These are phyloP conservation scores for Trichoderma guizhouense DNA, from an alignment of 2,329 filamentous ascomycete genomes.

Conservation along the genomic window DNA sequence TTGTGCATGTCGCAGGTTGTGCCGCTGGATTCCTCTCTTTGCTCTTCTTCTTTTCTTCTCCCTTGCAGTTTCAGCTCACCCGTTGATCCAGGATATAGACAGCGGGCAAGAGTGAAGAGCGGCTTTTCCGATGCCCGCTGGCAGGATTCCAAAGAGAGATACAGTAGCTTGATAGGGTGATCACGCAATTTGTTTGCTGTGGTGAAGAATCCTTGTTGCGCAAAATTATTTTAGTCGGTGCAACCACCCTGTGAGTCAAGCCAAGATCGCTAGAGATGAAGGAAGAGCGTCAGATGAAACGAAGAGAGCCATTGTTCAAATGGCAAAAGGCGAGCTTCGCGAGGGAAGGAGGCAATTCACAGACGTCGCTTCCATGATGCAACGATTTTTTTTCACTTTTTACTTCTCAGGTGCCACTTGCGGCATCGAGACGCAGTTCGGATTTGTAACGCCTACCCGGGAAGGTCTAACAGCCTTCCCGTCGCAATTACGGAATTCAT, in stretches of 20 bases:
- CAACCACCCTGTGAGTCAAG: neutral
- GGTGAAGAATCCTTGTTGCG: neutral
- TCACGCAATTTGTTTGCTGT: conserved; percentile 12
- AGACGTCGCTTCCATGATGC: conserved; percentile 1
- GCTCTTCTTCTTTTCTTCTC: neutral
- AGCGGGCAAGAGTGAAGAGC: neutral
- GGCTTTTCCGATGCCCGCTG: neutral
- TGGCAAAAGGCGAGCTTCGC: neutral
- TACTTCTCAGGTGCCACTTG: neutral
- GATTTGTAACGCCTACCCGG: neutral
- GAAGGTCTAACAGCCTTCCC: neutral
- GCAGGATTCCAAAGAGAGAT: neutral
- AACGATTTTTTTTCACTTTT: neutral
- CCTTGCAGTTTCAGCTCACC: neutral
- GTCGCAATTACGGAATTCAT: neutral
- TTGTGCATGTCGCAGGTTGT: neutral
- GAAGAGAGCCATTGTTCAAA: neutral
- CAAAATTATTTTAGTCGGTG: neutral
- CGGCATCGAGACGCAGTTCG: neutral
- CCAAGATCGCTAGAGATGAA: neutral
- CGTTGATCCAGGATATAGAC: neutral
- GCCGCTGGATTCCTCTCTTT: neutral
- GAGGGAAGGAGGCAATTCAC: neutral
- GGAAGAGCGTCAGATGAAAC: neutral
- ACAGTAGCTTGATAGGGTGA: neutral